These are phyloP conservation scores for Exophiala bonariae DNA, from an alignment of 2,329 filamentous ascomycete genomes.

Conservation along the genomic window DNA sequence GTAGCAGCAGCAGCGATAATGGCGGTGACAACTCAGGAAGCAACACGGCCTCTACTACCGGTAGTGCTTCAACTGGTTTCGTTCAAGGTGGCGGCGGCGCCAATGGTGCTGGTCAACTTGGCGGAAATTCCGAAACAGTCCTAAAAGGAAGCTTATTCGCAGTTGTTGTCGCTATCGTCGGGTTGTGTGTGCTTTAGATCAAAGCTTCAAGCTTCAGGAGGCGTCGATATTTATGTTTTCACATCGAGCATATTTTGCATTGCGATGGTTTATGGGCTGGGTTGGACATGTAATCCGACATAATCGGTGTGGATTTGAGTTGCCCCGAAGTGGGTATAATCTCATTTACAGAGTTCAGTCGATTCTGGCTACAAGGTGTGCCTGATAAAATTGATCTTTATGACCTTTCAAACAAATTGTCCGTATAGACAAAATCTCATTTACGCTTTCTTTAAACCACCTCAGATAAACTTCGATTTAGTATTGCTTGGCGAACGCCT, in stretches of 20 bases:
- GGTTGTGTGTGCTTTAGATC: conserved; percentile 41
- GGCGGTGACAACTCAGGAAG: conserved; percentile 1
- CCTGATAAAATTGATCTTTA: no score
- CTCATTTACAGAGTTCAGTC: no score
- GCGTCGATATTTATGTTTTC: background rate
- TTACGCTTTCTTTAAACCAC: no score
- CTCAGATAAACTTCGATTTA: no score
- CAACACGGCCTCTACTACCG: conserved; percentile 15
- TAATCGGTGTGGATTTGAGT: no score
- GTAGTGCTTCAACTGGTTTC: conserved; percentile 27
- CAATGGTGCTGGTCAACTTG: conserved; percentile 20
- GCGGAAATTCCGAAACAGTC: conserved; percentile 36
- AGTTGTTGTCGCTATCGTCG: conserved; percentile 47
- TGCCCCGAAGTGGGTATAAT: no score
- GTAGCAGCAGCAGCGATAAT: conserved; percentile 7
- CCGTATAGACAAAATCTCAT: no score
- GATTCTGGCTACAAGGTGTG: no score
- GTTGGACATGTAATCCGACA: no score
- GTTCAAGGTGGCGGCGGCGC: conserved; percentile 25
- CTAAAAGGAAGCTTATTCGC: conserved; percentile 48
- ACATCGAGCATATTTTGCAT: background rate
- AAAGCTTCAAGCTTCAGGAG: background rate
- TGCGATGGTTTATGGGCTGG: background rate
- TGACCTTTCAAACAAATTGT: no score
- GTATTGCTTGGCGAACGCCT: no score